Evolutionary conservation across 768 basidiomycete species (phyloP).

Genomic region (Suillus brevipes): DNA sequence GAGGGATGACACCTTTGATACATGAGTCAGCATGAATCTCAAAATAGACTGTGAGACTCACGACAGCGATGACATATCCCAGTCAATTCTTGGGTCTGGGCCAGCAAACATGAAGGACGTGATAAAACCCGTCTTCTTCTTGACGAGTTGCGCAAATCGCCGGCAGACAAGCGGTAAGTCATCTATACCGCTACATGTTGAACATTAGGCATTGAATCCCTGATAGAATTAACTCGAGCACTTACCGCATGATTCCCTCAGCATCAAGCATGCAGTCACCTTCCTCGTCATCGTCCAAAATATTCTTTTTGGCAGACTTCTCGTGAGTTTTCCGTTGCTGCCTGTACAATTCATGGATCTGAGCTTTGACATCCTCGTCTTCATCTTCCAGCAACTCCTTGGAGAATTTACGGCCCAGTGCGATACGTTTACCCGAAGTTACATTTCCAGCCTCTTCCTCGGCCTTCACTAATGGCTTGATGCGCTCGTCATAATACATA

Average conservation of each 20-base stretch:
- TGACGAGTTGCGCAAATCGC: background rate
- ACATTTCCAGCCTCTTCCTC: slow-evolving; percentile 4
- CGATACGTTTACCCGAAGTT: background rate
- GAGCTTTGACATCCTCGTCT: background rate
- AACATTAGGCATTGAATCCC: background rate
- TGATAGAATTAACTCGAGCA: background rate
- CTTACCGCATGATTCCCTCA: background rate
- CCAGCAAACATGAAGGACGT: slow-evolving; percentile 9
- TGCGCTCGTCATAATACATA: background rate
- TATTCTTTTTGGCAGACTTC: too few relatives aligned
- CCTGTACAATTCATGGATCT: background rate
- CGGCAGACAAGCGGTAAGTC: slow-evolving; percentile 1
- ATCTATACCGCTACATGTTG: slow-evolving; percentile 4
- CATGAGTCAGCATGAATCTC: background rate
- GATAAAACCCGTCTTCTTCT: background rate
- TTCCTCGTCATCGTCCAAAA: background rate
- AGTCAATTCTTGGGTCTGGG: slow-evolving; percentile 6
- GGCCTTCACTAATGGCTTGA: slow-evolving; percentile 9
- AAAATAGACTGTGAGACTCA: background rate
- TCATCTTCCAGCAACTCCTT: slow-evolving; percentile 5
- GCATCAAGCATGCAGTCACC: background rate
- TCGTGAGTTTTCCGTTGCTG: background rate
- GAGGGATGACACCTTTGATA: slow-evolving; percentile 2
- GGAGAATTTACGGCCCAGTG: background rate
- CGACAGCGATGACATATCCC: slow-evolving; percentile 10